Conservation (phyloP, 2,329 filamentous ascomycete species). For the Zelopaecilomyces penicillatus region DNA sequence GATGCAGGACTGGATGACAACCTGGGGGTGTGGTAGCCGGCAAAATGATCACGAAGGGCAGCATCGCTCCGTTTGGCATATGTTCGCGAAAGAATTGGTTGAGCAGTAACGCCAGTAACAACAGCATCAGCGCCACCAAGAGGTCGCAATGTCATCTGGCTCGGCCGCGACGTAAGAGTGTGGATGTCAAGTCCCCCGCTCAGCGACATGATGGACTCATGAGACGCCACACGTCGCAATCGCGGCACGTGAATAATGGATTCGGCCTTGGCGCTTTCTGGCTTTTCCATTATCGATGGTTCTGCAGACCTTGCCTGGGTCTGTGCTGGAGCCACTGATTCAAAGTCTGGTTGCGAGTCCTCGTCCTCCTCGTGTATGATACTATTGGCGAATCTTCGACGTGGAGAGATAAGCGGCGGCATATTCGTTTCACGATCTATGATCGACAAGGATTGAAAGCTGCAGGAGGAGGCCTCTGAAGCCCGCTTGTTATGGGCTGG, state of each 20-base stretch:
- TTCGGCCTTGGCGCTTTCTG: slow-evolving; percentile 24
- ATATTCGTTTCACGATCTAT: slow-evolving; percentile 25
- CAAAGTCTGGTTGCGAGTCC: slow-evolving; percentile 17
- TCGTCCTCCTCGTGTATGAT: slow-evolving; percentile 33
- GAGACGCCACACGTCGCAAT: slow-evolving; percentile 62
- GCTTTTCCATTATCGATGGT: slow-evolving; percentile 19
- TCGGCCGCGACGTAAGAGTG: slow-evolving; percentile 65
- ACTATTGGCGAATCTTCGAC: slow-evolving; percentile 17
- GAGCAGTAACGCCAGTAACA: slow-evolving; percentile 50
- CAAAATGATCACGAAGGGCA: slow-evolving; percentile 49
- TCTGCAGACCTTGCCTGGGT: neutral
- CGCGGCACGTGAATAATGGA: slow-evolving; percentile 31
- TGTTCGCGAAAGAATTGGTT: slow-evolving; percentile 45
- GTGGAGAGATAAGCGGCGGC: slow-evolving; percentile 12
- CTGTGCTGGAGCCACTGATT: neutral
- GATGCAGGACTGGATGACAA: slow-evolving; percentile 23
- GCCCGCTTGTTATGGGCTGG: slow-evolving; percentile 44
- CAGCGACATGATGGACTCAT: slow-evolving; percentile 84
- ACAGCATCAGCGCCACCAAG: slow-evolving; percentile 48
- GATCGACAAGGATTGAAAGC: slow-evolving; percentile 32
- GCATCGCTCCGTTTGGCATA: slow-evolving; percentile 42
- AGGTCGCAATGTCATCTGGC: slow-evolving; percentile 57
- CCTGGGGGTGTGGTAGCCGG: slow-evolving; percentile 27
- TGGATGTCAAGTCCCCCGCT: slow-evolving; percentile 86
- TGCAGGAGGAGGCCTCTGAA: slow-evolving; percentile 47